These are phyloP conservation scores for Colletotrichum incanum DNA, from an alignment of 2,329 filamentous ascomycete genomes.

Conservation along the genomic window DNA sequence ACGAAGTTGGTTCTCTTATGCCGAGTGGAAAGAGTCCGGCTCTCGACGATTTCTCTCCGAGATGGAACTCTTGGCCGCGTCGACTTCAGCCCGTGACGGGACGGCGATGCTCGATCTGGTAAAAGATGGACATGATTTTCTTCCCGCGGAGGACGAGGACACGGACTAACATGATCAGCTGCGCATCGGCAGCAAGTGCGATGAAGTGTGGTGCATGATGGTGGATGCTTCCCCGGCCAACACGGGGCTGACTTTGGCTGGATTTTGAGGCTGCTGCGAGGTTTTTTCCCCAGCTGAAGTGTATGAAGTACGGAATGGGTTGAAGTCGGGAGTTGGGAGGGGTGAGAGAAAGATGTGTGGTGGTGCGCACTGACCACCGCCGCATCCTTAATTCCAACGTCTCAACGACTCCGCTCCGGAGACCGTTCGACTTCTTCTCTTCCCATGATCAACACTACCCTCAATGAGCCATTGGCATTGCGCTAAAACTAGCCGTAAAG, in stretches of 20 bases:
- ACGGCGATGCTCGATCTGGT: not conserved
- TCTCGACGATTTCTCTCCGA: conserved; percentile 27
- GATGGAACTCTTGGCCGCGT: not conserved
- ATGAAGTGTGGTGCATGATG: not conserved
- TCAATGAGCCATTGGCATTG: too few species aligned
- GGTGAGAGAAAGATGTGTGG: not conserved
- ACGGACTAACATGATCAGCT: not conserved
- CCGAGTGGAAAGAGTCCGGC: conserved; percentile 27
- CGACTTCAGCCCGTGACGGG: not conserved
- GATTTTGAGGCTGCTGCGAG: not conserved
- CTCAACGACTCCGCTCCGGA: not conserved
- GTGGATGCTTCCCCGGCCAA: not conserved
- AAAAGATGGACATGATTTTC: not conserved
- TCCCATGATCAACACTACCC: not conserved
- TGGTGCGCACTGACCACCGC: conserved; percentile 5
- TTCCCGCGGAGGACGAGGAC: not conserved
- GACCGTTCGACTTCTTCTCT: not conserved
- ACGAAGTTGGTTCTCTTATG: conserved; percentile 8
- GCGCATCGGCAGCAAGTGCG: conserved; percentile 1
- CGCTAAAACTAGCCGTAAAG: not conserved
- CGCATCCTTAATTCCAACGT: conserved; percentile 28
- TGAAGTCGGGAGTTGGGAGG: not conserved
- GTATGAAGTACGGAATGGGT: not conserved
- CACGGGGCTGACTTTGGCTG: not conserved
- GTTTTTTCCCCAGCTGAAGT: not conserved